Evolutionary conservation across 257 asterid genomes (phyloP), one percentile per base, ranked within the genome.

Genomic region (Solanum bukasovii): DNA sequence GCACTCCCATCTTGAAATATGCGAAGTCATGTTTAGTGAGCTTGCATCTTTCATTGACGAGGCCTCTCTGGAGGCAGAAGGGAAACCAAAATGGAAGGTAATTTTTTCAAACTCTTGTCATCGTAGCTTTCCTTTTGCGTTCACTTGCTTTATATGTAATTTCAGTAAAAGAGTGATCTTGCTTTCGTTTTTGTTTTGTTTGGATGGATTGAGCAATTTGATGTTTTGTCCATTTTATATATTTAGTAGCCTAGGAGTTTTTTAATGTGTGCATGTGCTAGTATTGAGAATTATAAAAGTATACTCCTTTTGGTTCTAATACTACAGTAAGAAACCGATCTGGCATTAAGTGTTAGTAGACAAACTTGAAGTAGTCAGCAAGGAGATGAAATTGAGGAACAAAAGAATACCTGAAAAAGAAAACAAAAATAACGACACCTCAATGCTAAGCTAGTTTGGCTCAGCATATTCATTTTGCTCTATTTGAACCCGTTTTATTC

Each of bases 21-120:
- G 99, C 40, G 99, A 97, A 91, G 92, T 95, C 87, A 96, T 97
- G 99, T 97, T 96, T 92, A 94, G 98, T 46, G 99, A 97, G 92
- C 99, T 97, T 90, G 92, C 99, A 9, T 95, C 99, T 87, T 97
- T 96, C 93, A 94, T 95, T 71, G 99, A 97, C 82, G 99, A 97
- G 89, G 94, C 95, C 87, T 95, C 99, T 85, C 91, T 93, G 89
- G 99, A 97, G 91, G 93, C 98, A 29, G 99, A 97, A 92, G 99
- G 97, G 89, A 97, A 96, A 87, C 97, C 99, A 65, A 97, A 97
- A 91, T 97, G 99, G 99, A 97, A 97, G 99, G 99, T 97, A 94
- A 34, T 42, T 56, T 73, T 44, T 52, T 40, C 52, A 86, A 71
- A 73, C 52, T 25, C 84, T 73, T 86, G 44, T 49, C 44, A 49